Evolutionary conservation across 2,329 filamentous ascomycete genomes (phyloP).

Genomic region (Myriosclerotinia curreyana): DNA sequence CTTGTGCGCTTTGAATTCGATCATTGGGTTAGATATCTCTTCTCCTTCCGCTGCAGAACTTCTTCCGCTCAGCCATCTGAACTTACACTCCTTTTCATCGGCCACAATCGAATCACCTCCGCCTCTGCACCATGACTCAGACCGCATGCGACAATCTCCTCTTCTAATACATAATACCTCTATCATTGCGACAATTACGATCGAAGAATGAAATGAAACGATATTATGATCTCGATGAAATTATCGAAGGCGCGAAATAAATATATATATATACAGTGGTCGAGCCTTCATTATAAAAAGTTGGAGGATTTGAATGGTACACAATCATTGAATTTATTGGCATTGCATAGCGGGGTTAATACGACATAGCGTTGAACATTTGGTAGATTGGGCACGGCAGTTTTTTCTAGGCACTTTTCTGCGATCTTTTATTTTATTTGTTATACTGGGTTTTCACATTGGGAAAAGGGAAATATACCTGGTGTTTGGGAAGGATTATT

Average conservation of each 20-base stretch:
- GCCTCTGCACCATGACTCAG: constrained; percentile 34
- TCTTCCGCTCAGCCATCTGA: constrained; percentile 37
- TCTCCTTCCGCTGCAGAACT: constrained; percentile 37
- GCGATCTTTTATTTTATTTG: constrained; percentile 23
- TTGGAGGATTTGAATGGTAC: constrained; percentile 24
- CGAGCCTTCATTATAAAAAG: constrained; percentile 21
- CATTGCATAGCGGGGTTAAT: constrained; percentile 35
- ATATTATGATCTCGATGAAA: constrained; percentile 36
- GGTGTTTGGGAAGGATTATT: constrained; percentile 33
- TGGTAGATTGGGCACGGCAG: constrained; percentile 31
- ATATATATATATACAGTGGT: constrained; percentile 24
- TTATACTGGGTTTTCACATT: constrained; percentile 31
- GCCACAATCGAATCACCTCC: constrained; percentile 35
- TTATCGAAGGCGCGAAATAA: constrained; percentile 38
- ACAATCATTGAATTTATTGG: constrained; percentile 31
- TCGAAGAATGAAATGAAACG: constrained; percentile 29
- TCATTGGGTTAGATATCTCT: constrained; percentile 38
- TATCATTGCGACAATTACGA: constrained; percentile 28
- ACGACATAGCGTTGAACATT: constrained; percentile 35
- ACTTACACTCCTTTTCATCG: constrained; percentile 37
- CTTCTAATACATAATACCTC: constrained; percentile 19
- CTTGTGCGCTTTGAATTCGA: constrained; percentile 37
- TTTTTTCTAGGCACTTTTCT: constrained; percentile 25
- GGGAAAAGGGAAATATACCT: constrained; percentile 38
- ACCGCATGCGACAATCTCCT: constrained; percentile 17